Base-by-base conservation (phyloP, 306 rosid genomes). In the Gleditsia sinensis region DNA sequence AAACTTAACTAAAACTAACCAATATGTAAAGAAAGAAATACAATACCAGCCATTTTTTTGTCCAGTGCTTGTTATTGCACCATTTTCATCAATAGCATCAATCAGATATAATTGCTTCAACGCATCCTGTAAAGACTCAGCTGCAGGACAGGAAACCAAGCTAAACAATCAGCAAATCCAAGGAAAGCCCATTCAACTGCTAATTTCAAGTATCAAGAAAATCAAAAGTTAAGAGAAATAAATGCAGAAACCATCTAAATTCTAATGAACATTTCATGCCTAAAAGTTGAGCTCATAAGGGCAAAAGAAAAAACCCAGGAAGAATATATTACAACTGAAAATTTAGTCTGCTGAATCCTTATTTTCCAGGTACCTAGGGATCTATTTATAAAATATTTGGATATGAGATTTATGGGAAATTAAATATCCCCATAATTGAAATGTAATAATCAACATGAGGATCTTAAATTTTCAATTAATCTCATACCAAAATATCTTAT, bases 31-130 rank as follows among this genome's bases (percentile, higher is more conserved):
- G 55, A 71, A 39, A 75, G 72, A 79, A 82, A 77, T 76, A 13
- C 50, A 39, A 70, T 86, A 94, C 98, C 98, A 65, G 98, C 97
- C 98, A 94, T 94, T 72, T 90, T n/a, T 90, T 75, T 59, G 86
- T 67, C 98, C 98, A 80, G 87, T 60, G 65, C 88, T 88, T 57
- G 97, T 90, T 85, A 94, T 84, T 37, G 76, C 71, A 70, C 98
- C 98, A 77, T 84, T 69, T 84, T 88, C 96, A 86, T 91, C 95
- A 83, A 94, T 90, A 49, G 97, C 97, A 56, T 91, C 96, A 80
- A 91, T 87, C 68, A 94, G 95, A 82, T 87, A 90, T 84, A 94
- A 83, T 32, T 94, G 98, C 88, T 88, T 94, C 88, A 94, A 71
- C 69, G 98, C 97, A 84, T 91, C 98, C 86, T 91, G 86, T 75